These are phyloP conservation scores for Trametes pubescens DNA, from an alignment of 1,284 basidiomycete species.

Conservation along the genomic window DNA sequence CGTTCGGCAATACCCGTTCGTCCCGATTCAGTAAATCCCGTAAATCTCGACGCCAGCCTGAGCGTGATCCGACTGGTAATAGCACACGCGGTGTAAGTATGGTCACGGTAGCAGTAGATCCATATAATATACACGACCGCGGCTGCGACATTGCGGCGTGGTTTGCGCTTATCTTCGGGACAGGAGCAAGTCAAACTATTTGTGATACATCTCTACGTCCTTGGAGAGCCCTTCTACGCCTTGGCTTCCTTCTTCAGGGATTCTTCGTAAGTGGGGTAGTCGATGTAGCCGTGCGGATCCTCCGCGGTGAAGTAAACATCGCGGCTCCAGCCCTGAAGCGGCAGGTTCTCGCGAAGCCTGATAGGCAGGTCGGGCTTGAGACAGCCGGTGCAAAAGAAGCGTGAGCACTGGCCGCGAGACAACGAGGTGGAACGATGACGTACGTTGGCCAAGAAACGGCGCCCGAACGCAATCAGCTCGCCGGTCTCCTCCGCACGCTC, in stretches of 20 bases:
- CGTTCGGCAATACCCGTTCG: too few species aligned
- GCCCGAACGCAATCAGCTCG: conserved; percentile 54
- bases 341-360: conserved; percentile 44
- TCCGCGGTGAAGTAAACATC: conserved; percentile 39
- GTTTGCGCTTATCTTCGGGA: too few species aligned
- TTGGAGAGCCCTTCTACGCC: background rate
- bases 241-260: background rate
- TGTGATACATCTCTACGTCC: background rate
- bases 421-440: conserved; percentile 20
- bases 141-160: too few species aligned
- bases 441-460: conserved; percentile 55
- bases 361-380: conserved; percentile 57
- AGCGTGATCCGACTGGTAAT: too few species aligned
- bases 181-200: too few species aligned
- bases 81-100: too few species aligned
- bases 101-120: too few species aligned
- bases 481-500: conserved; percentile 41
- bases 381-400: background rate
- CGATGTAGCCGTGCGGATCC: conserved; percentile 43
- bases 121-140: too few species aligned
- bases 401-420: background rate
- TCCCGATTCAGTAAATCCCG: too few species aligned
- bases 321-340: conserved; percentile 34
- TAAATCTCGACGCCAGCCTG: too few species aligned
- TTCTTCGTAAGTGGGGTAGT: conserved; percentile 42